Base-by-base conservation (phyloP, 129 eudicot genomes). In the Tagetes erecta region DNA sequence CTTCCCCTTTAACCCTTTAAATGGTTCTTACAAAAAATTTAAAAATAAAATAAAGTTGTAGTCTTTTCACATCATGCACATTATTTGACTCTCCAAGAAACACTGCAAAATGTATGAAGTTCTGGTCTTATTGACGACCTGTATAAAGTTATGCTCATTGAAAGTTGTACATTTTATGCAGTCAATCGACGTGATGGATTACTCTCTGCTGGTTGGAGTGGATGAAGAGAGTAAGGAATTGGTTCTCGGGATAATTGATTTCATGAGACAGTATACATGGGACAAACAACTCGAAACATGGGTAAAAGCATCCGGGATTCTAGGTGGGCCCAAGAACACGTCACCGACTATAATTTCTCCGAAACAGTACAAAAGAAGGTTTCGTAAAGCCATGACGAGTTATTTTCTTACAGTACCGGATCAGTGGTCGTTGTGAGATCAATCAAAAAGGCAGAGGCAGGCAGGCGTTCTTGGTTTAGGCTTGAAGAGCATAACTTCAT, bases 241-340 rank as follows among this genome's bases (percentile, higher is more conserved):
- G 73, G 97, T 95, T 9, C 62, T 95, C 1, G 99, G 99, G 53
- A 95, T 95, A 34, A 95, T 95, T 4, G 99, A 95, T 83, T 95
- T 81, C 78, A 91, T 95, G 97, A 78, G 99, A 68, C 97, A 95
- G n/a, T 95, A 95, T 67, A 91, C 99, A 6, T 95, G 99, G 99
- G 99, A 95, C 86, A 95, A 95, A 79, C 99, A 91, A 44, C 81
- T 95, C 40, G 99, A 95, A 82, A 95, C 97, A 30, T 95, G 99
- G 99, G 99, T 91, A 20, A 95, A 95, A 85, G 97, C 96, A 9
- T 88, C 97, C 2, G 98, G 98, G 4, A 91, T 94, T 42, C 82
- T 95, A 8, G 99, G 99, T 7, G 99, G 99, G n/a, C 97, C 96
- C 51, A 95, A 91, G 74, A 91, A 95, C 56, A 86, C 92, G 10